Conservation (phyloP, 345 rosid species). For the Gossypium mustelinum region DNA sequence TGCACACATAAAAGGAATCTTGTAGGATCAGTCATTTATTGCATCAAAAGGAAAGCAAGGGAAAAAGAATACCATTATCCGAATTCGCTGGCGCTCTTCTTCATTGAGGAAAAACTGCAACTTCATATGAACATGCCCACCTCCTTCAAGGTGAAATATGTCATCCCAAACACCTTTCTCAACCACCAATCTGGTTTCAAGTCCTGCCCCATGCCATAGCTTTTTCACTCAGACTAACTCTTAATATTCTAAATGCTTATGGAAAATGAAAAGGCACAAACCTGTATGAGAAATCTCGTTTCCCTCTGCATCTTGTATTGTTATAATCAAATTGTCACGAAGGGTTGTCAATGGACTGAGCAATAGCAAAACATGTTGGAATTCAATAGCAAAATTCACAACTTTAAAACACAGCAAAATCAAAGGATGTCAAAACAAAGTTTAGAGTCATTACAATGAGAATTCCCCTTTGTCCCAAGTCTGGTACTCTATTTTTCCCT, state of each 20-base stretch:
- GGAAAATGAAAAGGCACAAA: slow-evolving; percentile 7
- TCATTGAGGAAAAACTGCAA: slow-evolving; percentile 77
- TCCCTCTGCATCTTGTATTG: slow-evolving; percentile 56
- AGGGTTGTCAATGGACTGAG: slow-evolving; percentile 71
- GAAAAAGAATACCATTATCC: slow-evolving; percentile 45
- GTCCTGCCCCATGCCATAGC: neutral
- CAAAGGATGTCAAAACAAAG: neutral
- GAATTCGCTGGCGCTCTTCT: slow-evolving; percentile 67
- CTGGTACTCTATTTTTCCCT: slow-evolving; percentile 72
- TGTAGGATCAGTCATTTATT: neutral
- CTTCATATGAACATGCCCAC: slow-evolving; percentile 69
- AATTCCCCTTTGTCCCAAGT: slow-evolving; percentile 62
- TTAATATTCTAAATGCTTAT: neutral
- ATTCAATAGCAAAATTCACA: neutral
- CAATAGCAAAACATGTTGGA: slow-evolving; percentile 18
- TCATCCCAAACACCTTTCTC: slow-evolving; percentile 19
- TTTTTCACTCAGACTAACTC: neutral
- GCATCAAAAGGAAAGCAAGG: slow-evolving; percentile 1
- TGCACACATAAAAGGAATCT: neutral
- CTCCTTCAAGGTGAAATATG: slow-evolving; percentile 57
- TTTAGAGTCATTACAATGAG: slow-evolving; percentile 55
- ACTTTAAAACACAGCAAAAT: slow-evolving; percentile 4
- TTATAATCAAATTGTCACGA: slow-evolving; percentile 62
- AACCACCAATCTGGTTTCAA: slow-evolving; percentile 53
- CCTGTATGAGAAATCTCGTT: slow-evolving; percentile 54